phyloP scores from a whole-genome alignment of 2,329 filamentous ascomycete species.

The Shiraia sp. region DNA sequence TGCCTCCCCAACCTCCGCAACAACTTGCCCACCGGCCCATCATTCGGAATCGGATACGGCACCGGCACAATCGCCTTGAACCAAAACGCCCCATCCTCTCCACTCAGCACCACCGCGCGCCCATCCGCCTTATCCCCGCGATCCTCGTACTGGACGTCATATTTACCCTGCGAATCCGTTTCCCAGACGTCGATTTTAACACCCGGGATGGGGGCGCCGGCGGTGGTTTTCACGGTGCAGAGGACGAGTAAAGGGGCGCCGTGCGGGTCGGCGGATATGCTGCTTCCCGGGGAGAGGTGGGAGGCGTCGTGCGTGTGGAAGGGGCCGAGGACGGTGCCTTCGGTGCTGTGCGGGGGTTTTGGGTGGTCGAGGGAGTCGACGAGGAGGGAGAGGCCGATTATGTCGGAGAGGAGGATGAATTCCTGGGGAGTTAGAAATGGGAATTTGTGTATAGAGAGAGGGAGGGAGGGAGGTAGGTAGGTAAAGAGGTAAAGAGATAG shows the following conservation, averaged over 20 bases:
- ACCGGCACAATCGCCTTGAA: conserved; percentile 85
- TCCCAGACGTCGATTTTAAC: conserved; percentile 85
- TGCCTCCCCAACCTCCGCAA: conserved; percentile 34
- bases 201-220: conserved; percentile 63
- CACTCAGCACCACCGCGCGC: conserved; percentile 70
- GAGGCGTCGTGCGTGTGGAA: conserved; percentile 82
- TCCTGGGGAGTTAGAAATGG: conserved; percentile 53
- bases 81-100: conserved; percentile 76
- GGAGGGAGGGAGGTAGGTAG: background rate
- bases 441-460: background rate
- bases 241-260: conserved; percentile 73
- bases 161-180: conserved; percentile 77
- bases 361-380: conserved; percentile 85
- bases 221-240: conserved; percentile 70
- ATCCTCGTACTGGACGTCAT: conserved; percentile 77
- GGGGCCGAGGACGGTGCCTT: conserved; percentile 79
- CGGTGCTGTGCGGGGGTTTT: conserved; percentile 70
- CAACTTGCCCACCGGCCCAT: conserved; percentile 67
- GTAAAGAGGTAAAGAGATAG: too few relatives aligned
- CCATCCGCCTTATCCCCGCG: conserved; percentile 66
- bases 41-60: conserved; percentile 81
- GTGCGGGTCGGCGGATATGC: conserved; percentile 69
- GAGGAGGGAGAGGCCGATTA: conserved; percentile 77
- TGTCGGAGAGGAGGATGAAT: conserved; percentile 81
- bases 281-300: conserved; percentile 57